Evolutionary conservation across 1,284 basidiomycete genomes (phyloP), one percentile per base, ranked within the genome.

Genomic region (Coriolopsis trogii): DNA sequence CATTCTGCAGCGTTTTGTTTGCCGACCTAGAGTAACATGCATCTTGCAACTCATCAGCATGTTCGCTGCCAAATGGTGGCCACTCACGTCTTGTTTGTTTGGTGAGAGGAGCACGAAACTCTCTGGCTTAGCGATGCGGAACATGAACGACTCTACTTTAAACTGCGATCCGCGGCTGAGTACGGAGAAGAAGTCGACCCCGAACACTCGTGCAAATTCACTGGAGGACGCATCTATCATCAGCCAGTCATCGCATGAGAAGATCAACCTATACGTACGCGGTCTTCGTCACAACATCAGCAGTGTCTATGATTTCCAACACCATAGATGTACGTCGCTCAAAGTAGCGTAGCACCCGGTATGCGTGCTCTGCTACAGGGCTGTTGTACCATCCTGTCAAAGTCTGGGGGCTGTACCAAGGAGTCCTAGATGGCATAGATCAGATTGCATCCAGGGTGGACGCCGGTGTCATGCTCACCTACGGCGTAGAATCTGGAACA

Each of bases 91-190:
- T 54, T 80, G 76, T 68, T 85, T 89, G 56, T 85, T 94, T 0
- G 95, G 94, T 1, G 95, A 95, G 21, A 95, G 73, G 6, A 98
- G 73, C 33, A 97, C 82, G 62, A 93, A 95, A 60, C 83, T 92
- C 67, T 98, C 96, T 0, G 95, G 95, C 71, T 99, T 99, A n/a
- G 93, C 92, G 43, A 99, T 94, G 21, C 95, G 86, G 69, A 97
- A 94, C 87, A 99, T 89, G 73, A 99, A 96, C 0, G 94, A 95
- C 74, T 99, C 96, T 18, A 99, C 96, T 73, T 98, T 98, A 78
- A 94, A 98, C 63, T 99, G 96, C 2, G 93, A 96, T 1, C 96
- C 96, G 26, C 97, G 84, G 59, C 86, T 94, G 52, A 98, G 84
- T 37, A 98, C 95, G 0, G 95, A 97, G 66, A 90, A 93, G 68